Conservation (phyloP, 2,329 filamentous ascomycete genomes). For the Calonectria ilicicola region DNA sequence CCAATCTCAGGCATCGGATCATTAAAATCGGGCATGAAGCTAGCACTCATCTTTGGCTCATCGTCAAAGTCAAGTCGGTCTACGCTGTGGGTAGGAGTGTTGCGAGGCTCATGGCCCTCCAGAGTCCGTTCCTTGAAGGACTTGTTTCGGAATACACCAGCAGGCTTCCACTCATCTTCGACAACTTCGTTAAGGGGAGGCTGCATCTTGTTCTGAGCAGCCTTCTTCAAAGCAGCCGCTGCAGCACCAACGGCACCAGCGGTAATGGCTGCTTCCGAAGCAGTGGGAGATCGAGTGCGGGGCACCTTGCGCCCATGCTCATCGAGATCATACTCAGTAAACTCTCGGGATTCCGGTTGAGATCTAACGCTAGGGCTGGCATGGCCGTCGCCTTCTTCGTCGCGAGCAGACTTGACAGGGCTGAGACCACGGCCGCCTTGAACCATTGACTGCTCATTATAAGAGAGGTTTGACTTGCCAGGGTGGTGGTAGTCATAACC, state of each 20-base stretch:
- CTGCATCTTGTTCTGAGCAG: conserved; percentile 60
- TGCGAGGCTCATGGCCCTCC: conserved; percentile 65
- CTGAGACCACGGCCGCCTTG: conserved; percentile 51
- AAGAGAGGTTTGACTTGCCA: conserved; percentile 52
- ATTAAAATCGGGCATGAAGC: conserved; percentile 74
- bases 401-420: conserved; percentile 57
- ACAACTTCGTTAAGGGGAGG: conserved; percentile 47
- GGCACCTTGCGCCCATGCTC: conserved; percentile 69
- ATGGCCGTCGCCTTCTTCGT: conserved; percentile 53
- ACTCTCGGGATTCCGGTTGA: conserved; percentile 58
- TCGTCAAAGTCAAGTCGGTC: conserved; percentile 68
- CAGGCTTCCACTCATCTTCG: conserved; percentile 57
- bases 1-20: conserved; percentile 84
- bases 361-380: conserved; percentile 54
- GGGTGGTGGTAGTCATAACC: conserved; percentile 59
- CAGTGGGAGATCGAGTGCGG: conserved; percentile 61
- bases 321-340: conserved; percentile 68
- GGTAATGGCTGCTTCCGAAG: conserved; percentile 69
- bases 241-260: conserved; percentile 66
- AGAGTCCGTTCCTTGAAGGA: conserved; percentile 76
- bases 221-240: conserved; percentile 61
- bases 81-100: conserved; percentile 69
- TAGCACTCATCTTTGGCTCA: conserved; percentile 72
- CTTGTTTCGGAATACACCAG: conserved; percentile 69
- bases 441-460: conserved; percentile 44